Percentiles rank a stretch among this genome's conserved stretches.
phyloP scores from a whole-genome alignment of 1,284 basidiomycete genomes.

The Pseudozyma tsukubaensis region DNA sequence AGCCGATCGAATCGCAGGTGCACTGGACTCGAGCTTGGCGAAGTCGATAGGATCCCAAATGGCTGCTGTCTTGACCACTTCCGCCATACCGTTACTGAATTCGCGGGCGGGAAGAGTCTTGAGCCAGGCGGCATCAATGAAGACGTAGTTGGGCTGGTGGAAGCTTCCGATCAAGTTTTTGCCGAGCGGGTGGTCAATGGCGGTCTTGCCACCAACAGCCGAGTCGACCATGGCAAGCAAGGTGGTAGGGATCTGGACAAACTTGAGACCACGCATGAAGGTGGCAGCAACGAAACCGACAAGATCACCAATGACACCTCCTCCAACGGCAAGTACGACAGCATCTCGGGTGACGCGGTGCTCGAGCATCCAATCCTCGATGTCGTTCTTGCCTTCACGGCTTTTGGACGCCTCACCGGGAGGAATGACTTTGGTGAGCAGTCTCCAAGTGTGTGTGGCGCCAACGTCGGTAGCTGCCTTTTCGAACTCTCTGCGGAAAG shows the following conservation, averaged over 20 bases:
- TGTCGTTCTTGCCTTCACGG: slow-evolving; percentile 87
- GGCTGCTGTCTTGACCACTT: slow-evolving; percentile 79
- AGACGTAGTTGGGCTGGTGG: slow-evolving; percentile 97
- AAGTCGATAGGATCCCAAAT: slow-evolving; percentile 68
- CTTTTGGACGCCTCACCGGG: slow-evolving; percentile 95
- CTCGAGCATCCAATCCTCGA: slow-evolving; percentile 92
- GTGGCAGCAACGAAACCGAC: slow-evolving; percentile 97
- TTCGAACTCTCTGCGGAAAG: slow-evolving; percentile 52
- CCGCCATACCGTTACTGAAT: slow-evolving; percentile 98
- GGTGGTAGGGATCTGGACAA: slow-evolving; percentile 96
- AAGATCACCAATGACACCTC: slow-evolving; percentile 93
- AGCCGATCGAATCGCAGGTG: slow-evolving; percentile 63
- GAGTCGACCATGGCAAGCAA: slow-evolving; percentile 99
- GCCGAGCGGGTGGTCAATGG: slow-evolving; percentile 94
- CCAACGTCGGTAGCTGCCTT: slow-evolving; percentile 62
- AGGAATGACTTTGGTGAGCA: slow-evolving; percentile 82
- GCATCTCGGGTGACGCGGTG: slow-evolving; percentile 93
- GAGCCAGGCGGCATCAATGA: slow-evolving; percentile 96
- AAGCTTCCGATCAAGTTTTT: slow-evolving; percentile 99
- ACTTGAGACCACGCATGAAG: slow-evolving; percentile 80
- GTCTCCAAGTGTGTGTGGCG: slow-evolving; percentile 72
- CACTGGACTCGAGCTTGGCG: slow-evolving; percentile 64
- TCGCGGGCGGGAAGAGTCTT: slow-evolving; percentile 91
- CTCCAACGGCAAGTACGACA: slow-evolving; percentile 91
- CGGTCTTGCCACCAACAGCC: slow-evolving; percentile 95